Evolutionary conservation across 768 basidiomycete species (phyloP).

Genomic region (Gelatoporia subvermispora): DNA sequence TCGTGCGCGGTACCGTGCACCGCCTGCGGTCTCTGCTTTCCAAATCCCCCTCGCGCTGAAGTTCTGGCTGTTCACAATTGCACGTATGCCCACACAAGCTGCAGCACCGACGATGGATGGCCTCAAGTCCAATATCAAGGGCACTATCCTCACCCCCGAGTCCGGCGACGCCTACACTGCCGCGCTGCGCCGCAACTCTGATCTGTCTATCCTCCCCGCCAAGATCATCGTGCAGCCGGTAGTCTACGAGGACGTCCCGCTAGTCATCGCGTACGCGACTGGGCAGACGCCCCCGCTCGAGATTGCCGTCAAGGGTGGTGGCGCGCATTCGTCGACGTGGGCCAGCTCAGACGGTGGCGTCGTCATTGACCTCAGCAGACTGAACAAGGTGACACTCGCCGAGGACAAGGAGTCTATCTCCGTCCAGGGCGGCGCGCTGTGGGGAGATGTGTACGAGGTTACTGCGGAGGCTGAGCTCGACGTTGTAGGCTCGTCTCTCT

Average conservation of each 20-base stretch:
- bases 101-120: constrained; percentile 4
- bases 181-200: constrained; percentile 15
- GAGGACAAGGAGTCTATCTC: constrained; percentile 20
- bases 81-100: not conserved
- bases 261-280: constrained; percentile 10
- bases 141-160: constrained; percentile 9
- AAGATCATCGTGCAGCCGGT: constrained; percentile 13
- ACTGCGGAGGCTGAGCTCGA: constrained; percentile 12
- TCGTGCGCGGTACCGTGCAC: too few relatives aligned
- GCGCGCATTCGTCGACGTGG: constrained; percentile 25
- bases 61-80: not conserved
- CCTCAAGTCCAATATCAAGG: constrained; percentile 8
- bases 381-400: constrained; percentile 24
- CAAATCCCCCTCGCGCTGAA: constrained; percentile 1
- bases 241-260: constrained; percentile 12
- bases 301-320: constrained; percentile 27
- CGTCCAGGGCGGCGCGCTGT: constrained; percentile 28
- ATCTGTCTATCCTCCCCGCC: constrained; percentile 14
- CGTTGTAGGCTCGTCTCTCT: constrained; percentile 14
- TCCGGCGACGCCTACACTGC: constrained; percentile 14
- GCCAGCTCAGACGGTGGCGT: constrained; percentile 28
- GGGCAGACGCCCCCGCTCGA: constrained; percentile 13
- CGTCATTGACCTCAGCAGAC: constrained; percentile 27
- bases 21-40: constrained; percentile 2
- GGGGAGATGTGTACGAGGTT: constrained; percentile 21